phyloP scores from a whole-genome alignment of 2,329 filamentous ascomycete genomes.

The Aspergillus fischeri region DNA sequence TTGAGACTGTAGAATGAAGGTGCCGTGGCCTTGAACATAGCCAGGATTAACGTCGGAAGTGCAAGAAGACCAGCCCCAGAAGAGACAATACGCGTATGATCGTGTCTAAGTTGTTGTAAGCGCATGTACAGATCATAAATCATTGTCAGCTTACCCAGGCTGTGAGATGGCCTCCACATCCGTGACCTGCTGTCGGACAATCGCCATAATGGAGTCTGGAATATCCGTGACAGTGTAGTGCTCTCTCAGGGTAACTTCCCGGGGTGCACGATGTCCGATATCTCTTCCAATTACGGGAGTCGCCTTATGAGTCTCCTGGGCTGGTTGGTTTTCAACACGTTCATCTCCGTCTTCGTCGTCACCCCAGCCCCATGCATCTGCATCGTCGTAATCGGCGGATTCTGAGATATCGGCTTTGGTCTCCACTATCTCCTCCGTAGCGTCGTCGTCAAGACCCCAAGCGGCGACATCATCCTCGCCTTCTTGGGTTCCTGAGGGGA shows the following conservation, averaged over 20 bases:
- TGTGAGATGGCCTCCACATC: conserved; percentile 39
- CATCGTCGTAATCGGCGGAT: conserved; percentile 32
- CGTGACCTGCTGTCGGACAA: conserved; percentile 39
- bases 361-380: conserved; percentile 81
- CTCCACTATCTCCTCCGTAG: conserved; percentile 19
- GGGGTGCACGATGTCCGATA: conserved; percentile 24
- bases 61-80: conserved; percentile 42
- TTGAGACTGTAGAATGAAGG: conserved; percentile 44
- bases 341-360: conserved; percentile 54
- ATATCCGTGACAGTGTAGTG: conserved; percentile 85
- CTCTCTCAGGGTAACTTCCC: conserved; percentile 76
- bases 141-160: conserved; percentile 29
- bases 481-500: conserved; percentile 18
- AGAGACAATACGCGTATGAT: conserved; percentile 35
- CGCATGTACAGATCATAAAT: not conserved
- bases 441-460: conserved; percentile 49
- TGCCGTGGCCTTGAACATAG: conserved; percentile 49
- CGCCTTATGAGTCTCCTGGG: conserved; percentile 12
- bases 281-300: conserved; percentile 22
- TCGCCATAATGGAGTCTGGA: conserved; percentile 65
- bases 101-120: conserved; percentile 26
- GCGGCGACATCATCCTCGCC: conserved; percentile 46
- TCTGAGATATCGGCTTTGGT: conserved; percentile 12
- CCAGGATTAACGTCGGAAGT: conserved; percentile 45
- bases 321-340: conserved; percentile 23